These are phyloP conservation scores for Pseudocercospora fijiensis DNA, from an alignment of 2,329 filamentous ascomycete genomes.

Conservation along the genomic window DNA sequence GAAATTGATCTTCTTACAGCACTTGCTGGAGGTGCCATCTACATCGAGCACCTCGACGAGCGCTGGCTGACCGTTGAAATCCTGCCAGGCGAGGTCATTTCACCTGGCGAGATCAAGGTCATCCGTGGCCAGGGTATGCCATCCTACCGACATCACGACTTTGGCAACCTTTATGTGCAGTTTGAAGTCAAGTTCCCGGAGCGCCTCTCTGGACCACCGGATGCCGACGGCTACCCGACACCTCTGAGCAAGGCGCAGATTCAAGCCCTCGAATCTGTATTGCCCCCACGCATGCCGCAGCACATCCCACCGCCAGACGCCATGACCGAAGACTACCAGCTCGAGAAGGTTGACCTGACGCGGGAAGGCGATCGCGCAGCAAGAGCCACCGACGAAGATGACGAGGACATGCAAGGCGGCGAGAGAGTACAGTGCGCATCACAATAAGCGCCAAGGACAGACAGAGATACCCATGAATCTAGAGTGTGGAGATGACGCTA, in stretches of 20 bases:
- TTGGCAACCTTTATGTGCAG: conserved; percentile 93
- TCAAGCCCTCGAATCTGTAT: conserved; percentile 74
- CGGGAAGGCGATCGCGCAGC: conserved; percentile 62
- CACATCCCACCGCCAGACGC: conserved; percentile 72
- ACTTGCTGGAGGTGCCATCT: conserved; percentile 84
- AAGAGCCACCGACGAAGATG: conserved; percentile 61
- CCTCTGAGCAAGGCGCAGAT: conserved; percentile 64
- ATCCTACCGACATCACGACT: conserved; percentile 89
- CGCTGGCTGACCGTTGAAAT: conserved; percentile 95
- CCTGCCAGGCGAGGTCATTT: conserved; percentile 88
- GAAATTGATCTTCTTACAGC: conserved; percentile 96
- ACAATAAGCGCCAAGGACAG: conserved; percentile 60
- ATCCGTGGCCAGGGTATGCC: conserved; percentile 98
- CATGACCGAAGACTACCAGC: conserved; percentile 85
- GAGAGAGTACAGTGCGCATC: conserved; percentile 85
- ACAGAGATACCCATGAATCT: conserved; percentile 16
- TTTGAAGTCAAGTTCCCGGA: conserved; percentile 96
- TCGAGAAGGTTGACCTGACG: conserved; percentile 77
- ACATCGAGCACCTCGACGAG: conserved; percentile 94
- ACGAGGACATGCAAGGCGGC: conserved; percentile 65
- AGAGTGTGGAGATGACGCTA: conserved; percentile 6
- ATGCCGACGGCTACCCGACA: conserved; percentile 43
- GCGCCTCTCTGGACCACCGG: conserved; percentile 42
- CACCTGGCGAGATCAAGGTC: conserved; percentile 86
- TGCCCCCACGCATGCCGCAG: conserved; percentile 70